Conservation (phyloP, 2,329 filamentous ascomycete species). For the Paracamarosporium sp. region DNA sequence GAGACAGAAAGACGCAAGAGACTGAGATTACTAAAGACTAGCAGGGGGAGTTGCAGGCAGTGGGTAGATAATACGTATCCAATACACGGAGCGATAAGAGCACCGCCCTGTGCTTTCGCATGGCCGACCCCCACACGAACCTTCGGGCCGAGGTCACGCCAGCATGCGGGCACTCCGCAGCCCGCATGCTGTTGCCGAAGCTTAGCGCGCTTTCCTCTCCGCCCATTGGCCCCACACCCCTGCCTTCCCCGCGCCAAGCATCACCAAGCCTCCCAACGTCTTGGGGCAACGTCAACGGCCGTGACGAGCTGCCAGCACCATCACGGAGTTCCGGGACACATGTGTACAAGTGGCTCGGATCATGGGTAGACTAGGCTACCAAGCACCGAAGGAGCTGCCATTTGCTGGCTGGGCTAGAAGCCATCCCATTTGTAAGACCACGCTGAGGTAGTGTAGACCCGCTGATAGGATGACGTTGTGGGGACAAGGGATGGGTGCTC, state of each 20-base stretch:
- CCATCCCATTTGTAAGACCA: too few relatives aligned
- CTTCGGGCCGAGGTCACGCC: conserved; percentile 3
- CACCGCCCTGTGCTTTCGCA: too few relatives aligned
- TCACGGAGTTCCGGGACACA: background rate
- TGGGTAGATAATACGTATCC: too few relatives aligned
- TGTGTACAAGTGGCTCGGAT: background rate
- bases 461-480: background rate
- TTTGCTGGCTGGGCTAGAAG: too few relatives aligned
- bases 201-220: conserved; percentile 4
- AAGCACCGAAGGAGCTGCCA: background rate
- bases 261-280: background rate
- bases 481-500: background rate
- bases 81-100: too few relatives aligned
- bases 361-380: background rate
- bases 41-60: background rate
- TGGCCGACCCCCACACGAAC: background rate
- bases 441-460: background rate
- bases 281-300: conserved; percentile 8
- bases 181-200: conserved; percentile 6
- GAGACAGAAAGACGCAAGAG: background rate
- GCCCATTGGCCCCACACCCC: conserved; percentile 4
- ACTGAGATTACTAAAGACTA: background rate
- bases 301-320: conserved; percentile 3
- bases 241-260: conserved; percentile 11
- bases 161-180: background rate